Conservation (phyloP, 805 yeast genomes). For the Suhomyces xylopsoci region DNA sequence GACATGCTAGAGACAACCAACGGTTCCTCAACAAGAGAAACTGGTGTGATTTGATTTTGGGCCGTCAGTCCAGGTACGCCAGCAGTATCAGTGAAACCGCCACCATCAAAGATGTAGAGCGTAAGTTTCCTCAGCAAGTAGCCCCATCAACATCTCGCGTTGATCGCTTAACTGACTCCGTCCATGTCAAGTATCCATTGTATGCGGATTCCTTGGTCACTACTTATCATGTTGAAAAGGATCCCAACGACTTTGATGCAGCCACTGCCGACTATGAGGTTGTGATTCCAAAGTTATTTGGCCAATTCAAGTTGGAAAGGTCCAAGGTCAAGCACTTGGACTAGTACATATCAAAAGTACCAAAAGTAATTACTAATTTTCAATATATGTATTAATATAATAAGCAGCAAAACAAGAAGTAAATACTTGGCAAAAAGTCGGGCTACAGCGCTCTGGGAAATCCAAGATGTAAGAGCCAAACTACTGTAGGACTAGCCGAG, state of each 20-base stretch:
- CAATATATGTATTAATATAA: not conserved
- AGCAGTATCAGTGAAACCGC: conserved; percentile 12
- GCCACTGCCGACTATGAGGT: conserved; percentile 65
- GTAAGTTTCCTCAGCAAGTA: conserved; percentile 44
- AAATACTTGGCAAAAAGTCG: no score
- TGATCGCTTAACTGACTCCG: conserved; percentile 16
- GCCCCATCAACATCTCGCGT: not conserved
- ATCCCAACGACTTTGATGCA: conserved; percentile 46
- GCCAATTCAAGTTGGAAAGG: conserved; percentile 27
- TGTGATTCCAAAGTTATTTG: conserved; percentile 59
- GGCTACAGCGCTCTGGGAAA: no score
- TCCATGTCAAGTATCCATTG: conserved; percentile 51
- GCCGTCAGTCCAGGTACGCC: conserved; percentile 29
- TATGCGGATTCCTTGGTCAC: conserved; percentile 58
- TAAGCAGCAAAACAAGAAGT: not conserved
- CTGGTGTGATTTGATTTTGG: conserved; percentile 67
- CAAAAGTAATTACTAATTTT: not conserved
- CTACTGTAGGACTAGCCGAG: no score
- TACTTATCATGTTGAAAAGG: conserved; percentile 70
- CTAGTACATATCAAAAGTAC: not conserved
- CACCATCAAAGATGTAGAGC: conserved; percentile 3
- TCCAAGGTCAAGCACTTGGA: conserved; percentile 33
- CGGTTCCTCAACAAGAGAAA: conserved; percentile 65
- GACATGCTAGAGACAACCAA: conserved; percentile 43
- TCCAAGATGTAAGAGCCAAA: no score